These are phyloP conservation scores for Leucocoprinus leucothites DNA, from an alignment of 768 basidiomycete species.

Conservation along the genomic window DNA sequence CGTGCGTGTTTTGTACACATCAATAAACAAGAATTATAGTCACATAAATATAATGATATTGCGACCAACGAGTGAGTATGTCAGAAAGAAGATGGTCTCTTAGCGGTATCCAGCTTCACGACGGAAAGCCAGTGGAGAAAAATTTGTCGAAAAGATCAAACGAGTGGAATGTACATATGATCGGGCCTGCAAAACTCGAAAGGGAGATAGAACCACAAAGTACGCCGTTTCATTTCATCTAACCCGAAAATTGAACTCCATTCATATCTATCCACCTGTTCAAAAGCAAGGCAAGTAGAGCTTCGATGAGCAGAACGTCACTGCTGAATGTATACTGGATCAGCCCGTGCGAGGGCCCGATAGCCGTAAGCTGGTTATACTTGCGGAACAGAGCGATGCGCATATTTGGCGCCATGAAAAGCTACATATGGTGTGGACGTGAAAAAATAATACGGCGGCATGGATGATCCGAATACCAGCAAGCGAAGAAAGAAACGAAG, in stretches of 20 bases:
- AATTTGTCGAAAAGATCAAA: too few species aligned
- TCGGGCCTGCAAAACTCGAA: background rate
- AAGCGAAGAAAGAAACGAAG: slow-evolving; percentile 5
- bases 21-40: slow-evolving; percentile 2
- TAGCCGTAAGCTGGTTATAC: slow-evolving; percentile 46
- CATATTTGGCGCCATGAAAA: slow-evolving; percentile 45
- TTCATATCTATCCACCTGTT: slow-evolving; percentile 73
- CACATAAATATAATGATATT: background rate
- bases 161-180: too few species aligned
- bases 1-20: slow-evolving; percentile 7
- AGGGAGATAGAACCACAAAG: background rate
- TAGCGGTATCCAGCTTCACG: too few species aligned
- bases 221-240: slow-evolving; percentile 9
- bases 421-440: slow-evolving; percentile 23
- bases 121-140: too few species aligned
- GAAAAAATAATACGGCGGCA: background rate
- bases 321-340: slow-evolving; percentile 64
- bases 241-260: slow-evolving; percentile 33
- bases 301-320: slow-evolving; percentile 57
- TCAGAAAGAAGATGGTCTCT: too few species aligned
- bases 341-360: slow-evolving; percentile 63
- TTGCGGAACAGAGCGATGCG: slow-evolving; percentile 59
- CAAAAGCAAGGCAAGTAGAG: slow-evolving; percentile 62
- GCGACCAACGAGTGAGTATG: too few species aligned
- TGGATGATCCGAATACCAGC: slow-evolving; percentile 4